Evolutionary conservation across 2,329 filamentous ascomycete genomes (phyloP), one percentile per base, ranked within the genome.

Genomic region (Colletotrichum limetticola): DNA sequence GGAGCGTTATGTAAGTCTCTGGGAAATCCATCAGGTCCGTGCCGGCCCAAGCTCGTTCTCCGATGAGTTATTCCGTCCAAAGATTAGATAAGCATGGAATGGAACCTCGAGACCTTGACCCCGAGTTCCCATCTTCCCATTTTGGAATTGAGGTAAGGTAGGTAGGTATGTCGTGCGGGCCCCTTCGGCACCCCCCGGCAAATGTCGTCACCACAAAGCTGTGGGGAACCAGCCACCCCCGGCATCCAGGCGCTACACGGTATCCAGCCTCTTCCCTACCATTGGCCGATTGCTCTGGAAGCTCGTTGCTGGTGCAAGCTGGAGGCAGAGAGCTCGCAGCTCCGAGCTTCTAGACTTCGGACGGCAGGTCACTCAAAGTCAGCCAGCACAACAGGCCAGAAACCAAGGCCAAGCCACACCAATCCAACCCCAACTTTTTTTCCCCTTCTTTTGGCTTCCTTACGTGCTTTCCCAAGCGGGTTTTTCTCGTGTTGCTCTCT

Each of bases 301-400:
- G 70, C 70, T 69, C 53, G 57, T 71, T 57, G 64, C 49, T 32
- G 12, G 68, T 22, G 32, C 32, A 35, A 60, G 42, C 42, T 63
- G n/a, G 49, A 42, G 35, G 42, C 42, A n/a, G 32, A 35, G 32
- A 73, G 67, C 71, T 73, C 60, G 71, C 66, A 71, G 61, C 71
- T 73, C 71, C 71, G 71, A 73, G 66, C 71, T 73, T 66, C 71
- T 37, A 66, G 56, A 73, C 66, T 73, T 71, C 71, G 71, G 71
- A 73, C 67, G 71, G 66, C 71, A 70, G 42, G 42, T 22, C 42
- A 19, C 37, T 42, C 16, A 42, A 42, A 5, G 14, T 42, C 35
- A 42, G 37, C 37, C 37, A 42, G 16, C 37, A 42, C 19, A 22
- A n/a, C 42, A 49, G 42, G 8, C 42, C 42, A 49, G 37, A 49